These are phyloP conservation scores for Brasilioporus rufonigricans DNA, from an alignment of 768 basidiomycete genomes.

Conservation along the genomic window DNA sequence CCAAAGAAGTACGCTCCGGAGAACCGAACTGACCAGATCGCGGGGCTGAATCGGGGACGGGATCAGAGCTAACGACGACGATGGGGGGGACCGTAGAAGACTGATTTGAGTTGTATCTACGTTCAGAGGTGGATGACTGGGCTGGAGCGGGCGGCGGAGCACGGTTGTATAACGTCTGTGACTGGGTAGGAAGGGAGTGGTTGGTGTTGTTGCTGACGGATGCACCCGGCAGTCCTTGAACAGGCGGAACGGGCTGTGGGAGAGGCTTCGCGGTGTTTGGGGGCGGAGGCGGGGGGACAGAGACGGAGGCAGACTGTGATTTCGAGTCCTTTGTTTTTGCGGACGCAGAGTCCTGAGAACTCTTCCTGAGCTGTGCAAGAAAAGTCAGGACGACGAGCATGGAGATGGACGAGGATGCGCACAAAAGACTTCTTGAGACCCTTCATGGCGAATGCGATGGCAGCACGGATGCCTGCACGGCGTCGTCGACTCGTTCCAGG, in stretches of 20 bases:
- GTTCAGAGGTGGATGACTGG: slow-evolving; percentile 49
- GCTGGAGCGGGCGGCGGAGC: slow-evolving; percentile 42
- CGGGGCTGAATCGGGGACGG: slow-evolving; percentile 45
- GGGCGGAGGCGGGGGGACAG: slow-evolving; percentile 56
- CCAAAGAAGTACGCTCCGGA: slow-evolving; percentile 47
- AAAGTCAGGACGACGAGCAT: slow-evolving; percentile 21
- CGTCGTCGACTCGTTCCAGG: slow-evolving; percentile 14
- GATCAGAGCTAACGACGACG: slow-evolving; percentile 81
- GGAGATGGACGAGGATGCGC: slow-evolving; percentile 26
- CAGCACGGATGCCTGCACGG: slow-evolving; percentile 8
- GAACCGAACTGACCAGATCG: slow-evolving; percentile 42
- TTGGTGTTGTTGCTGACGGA: slow-evolving; percentile 35
- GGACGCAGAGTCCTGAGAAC: slow-evolving; percentile 59
- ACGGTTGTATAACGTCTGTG: slow-evolving; percentile 39
- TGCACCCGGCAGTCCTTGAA: slow-evolving; percentile 35
- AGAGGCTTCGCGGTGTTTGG: slow-evolving; percentile 65
- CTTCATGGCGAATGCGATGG: slow-evolving; percentile 55
- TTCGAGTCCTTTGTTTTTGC: slow-evolving; percentile 70
- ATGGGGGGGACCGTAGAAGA: slow-evolving; percentile 70
- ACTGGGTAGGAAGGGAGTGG: slow-evolving; percentile 42
- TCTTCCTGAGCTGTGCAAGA: slow-evolving; percentile 60
- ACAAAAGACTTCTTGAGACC: slow-evolving; percentile 83
- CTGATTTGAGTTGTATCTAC: slow-evolving; percentile 46
- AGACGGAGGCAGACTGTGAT: slow-evolving; percentile 37
- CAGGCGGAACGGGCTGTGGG: slow-evolving; percentile 47